Conservation (phyloP, 1,139 yeast genomes). For the Taphrina sp. region DNA sequence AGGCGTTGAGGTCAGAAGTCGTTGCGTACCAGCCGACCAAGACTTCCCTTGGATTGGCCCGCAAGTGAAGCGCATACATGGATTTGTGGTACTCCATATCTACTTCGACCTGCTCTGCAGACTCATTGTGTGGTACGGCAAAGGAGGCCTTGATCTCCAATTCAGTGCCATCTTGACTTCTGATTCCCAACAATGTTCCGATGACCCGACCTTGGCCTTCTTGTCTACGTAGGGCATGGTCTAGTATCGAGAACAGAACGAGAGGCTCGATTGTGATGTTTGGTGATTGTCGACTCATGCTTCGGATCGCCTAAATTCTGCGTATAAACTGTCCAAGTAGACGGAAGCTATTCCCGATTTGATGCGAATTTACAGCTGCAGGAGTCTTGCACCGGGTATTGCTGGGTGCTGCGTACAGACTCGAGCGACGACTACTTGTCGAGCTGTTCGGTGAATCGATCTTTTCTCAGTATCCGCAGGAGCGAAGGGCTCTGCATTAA, state of each 20-base stretch:
- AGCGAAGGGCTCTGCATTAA: too few species aligned
- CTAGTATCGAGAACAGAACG: constrained; percentile 62
- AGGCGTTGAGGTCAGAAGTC: constrained; percentile 61
- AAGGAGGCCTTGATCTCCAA: constrained; percentile 74
- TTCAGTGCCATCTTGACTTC: constrained; percentile 83
- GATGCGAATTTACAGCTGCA: too few species aligned
- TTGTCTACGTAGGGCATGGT: constrained; percentile 53
- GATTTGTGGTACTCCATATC: constrained; percentile 73
- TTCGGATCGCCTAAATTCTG: too few species aligned
- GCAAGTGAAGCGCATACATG: constrained; percentile 70
- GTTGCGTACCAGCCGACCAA: constrained; percentile 91
- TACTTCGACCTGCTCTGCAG: constrained; percentile 64
- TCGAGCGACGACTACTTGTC: too few species aligned
- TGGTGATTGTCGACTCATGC: constrained; percentile 27
- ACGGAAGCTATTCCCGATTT: too few species aligned
- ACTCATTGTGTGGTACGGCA: constrained; percentile 79
- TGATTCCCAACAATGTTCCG: constrained; percentile 76
- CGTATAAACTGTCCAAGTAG: too few species aligned
- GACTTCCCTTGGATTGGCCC: constrained; percentile 74
- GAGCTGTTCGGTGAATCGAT: too few species aligned
- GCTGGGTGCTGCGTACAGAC: too few species aligned
- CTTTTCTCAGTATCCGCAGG: too few species aligned
- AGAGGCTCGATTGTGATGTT: constrained; percentile 39
- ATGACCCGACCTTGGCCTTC: constrained; percentile 61
- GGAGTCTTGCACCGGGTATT: too few species aligned